phyloP scores from a whole-genome alignment of 345 rosid genomes.

The Ricinus communis region DNA sequence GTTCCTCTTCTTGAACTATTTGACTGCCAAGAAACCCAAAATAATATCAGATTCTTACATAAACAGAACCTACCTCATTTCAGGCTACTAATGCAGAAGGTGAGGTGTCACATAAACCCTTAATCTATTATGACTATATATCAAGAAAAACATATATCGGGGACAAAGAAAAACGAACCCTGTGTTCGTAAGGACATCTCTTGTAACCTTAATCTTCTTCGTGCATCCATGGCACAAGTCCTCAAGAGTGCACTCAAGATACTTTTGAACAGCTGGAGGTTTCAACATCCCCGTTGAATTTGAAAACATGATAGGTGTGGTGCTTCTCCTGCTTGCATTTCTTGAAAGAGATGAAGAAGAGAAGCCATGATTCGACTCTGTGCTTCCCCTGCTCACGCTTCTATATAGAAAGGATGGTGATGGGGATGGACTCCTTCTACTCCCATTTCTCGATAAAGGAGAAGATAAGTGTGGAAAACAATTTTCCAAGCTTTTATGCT shows the following conservation, averaged over 20 bases:
- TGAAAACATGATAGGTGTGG: constrained; percentile 68
- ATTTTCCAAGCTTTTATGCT: constrained; percentile 26
- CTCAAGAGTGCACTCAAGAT: constrained; percentile 79
- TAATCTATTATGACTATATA: no score
- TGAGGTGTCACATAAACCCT: no score
- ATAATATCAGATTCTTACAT: neutral
- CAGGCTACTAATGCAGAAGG: no score
- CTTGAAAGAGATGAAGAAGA: constrained; percentile 28
- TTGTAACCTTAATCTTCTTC: constrained; percentile 70
- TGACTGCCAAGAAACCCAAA: constrained; percentile 35
- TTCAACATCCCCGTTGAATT: constrained; percentile 58
- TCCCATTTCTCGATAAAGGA: constrained; percentile 17
- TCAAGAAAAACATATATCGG: neutral
- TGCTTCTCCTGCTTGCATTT: constrained; percentile 39
- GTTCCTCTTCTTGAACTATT: constrained; percentile 56
- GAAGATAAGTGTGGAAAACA: constrained; percentile 22
- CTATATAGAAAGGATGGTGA: neutral
- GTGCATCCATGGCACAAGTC: constrained; percentile 75
- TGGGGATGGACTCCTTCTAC: constrained; percentile 15
- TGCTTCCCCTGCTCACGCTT: constrained; percentile 11
- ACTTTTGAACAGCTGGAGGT: constrained; percentile 57
- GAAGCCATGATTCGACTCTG: constrained; percentile 20
- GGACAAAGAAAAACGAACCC: constrained; percentile 47
- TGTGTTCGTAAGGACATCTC: constrained; percentile 58
- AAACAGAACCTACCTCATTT: no score